These are phyloP conservation scores for Viola odorata DNA, from an alignment of 345 rosid species.

Conservation along the genomic window DNA sequence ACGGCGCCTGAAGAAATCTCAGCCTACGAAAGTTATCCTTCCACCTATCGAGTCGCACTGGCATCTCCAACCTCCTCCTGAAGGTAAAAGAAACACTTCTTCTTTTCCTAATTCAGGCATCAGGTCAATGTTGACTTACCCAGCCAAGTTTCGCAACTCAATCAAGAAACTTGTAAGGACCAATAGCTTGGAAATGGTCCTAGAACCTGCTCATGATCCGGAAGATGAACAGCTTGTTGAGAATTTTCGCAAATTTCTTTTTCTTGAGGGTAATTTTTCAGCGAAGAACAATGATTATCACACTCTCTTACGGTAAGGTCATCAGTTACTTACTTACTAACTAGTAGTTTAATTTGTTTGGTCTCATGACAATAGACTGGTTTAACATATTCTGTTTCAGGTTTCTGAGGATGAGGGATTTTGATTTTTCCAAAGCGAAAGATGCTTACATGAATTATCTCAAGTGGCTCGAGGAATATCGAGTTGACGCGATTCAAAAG, in stretches of 20 bases:
- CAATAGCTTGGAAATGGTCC: constrained; percentile 33
- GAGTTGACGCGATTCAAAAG: constrained; percentile 43
- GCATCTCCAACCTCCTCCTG: constrained; percentile 21
- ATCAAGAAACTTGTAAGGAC: constrained; percentile 38
- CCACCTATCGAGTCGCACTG: constrained; percentile 36
- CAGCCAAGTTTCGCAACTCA: constrained; percentile 32
- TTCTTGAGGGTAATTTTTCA: constrained; percentile 34
- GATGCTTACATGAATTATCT: constrained; percentile 41
- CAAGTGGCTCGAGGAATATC: constrained; percentile 42
- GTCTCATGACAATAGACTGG: neutral
- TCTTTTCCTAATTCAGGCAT: constrained; percentile 17
- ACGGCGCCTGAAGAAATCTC: neutral
- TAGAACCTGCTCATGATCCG: constrained; percentile 44
- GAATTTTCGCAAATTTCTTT: constrained; percentile 36
- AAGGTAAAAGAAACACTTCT: constrained; percentile 14
- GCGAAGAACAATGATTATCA: constrained; percentile 48
- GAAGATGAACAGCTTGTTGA: constrained; percentile 38
- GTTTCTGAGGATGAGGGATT: constrained; percentile 52
- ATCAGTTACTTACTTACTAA: neutral
- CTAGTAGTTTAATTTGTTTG: neutral
- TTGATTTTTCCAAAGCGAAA: constrained; percentile 47
- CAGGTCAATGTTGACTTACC: constrained; percentile 27
- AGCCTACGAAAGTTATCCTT: constrained; percentile 12
- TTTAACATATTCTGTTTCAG: constrained; percentile 12
- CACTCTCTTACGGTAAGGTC: constrained; percentile 44